Conservation (phyloP, 2,329 filamentous ascomycete genomes). For the Lecanoromycetidae sp. region DNA sequence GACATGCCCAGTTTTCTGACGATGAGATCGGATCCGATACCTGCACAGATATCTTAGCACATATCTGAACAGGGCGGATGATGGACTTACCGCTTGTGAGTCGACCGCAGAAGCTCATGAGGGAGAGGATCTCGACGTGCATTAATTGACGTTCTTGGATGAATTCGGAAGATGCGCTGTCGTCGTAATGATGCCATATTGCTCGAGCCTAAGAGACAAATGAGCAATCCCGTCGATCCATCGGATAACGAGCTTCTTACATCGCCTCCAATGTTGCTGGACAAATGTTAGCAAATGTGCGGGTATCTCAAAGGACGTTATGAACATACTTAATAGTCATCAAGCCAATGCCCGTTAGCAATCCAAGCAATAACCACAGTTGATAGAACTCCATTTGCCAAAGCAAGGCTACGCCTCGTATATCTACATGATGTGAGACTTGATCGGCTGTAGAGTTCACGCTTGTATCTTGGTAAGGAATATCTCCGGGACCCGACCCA, state of each 20-base stretch:
- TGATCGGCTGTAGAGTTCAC: slow-evolving; percentile 51
- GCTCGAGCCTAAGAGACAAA: slow-evolving; percentile 46
- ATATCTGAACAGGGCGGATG: slow-evolving; percentile 16
- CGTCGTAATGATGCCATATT: slow-evolving; percentile 77
- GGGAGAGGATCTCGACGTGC: slow-evolving; percentile 87
- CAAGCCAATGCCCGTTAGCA: slow-evolving; percentile 83
- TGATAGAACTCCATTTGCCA: slow-evolving; percentile 76
- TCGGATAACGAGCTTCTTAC: slow-evolving; percentile 30
- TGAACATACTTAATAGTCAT: slow-evolving; percentile 93
- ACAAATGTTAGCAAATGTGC: slow-evolving; percentile 23
- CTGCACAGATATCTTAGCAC: slow-evolving; percentile 29
- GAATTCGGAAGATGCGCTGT: slow-evolving; percentile 57
- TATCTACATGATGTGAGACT: slow-evolving; percentile 74
- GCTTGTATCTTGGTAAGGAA: slow-evolving; percentile 34
- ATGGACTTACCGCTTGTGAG: slow-evolving; percentile 53
- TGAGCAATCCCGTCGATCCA: slow-evolving; percentile 6
- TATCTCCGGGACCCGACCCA: slow-evolving; percentile 41
- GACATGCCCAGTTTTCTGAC: slow-evolving; percentile 69
- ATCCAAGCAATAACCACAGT: slow-evolving; percentile 71
- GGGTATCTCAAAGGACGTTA: background rate
- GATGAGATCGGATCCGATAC: slow-evolving; percentile 82
- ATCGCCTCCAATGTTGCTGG: slow-evolving; percentile 86
- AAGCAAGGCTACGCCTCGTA: slow-evolving; percentile 69
- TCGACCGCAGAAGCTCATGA: slow-evolving; percentile 74
- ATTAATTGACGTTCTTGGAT: slow-evolving; percentile 73